Evolutionary conservation across 2,329 filamentous ascomycete species (phyloP).

Genomic region (Graphilbum fragrans): DNA sequence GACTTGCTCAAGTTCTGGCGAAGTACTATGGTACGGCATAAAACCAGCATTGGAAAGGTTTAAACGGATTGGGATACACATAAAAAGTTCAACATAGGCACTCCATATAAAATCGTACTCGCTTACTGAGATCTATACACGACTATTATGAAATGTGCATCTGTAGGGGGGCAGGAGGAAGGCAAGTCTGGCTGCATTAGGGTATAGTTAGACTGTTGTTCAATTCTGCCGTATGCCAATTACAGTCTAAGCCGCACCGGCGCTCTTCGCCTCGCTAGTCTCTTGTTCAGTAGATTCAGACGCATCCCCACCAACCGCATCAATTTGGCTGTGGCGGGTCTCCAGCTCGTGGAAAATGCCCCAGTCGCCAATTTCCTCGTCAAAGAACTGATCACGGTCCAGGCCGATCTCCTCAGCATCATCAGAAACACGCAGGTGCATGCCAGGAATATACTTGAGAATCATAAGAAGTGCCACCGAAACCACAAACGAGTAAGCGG

Average conservation of each 20-base stretch:
- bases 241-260: neutral
- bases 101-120: no score
- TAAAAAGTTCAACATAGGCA: no score
- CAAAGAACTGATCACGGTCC: constrained; percentile 36
- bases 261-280: neutral
- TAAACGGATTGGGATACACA: no score
- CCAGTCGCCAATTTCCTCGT: constrained; percentile 21
- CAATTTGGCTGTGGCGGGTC: neutral
- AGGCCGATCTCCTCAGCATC: constrained; percentile 42
- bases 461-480: constrained; percentile 39
- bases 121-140: no score
- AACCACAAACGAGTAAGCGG: constrained; percentile 40
- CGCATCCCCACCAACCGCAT: neutral
- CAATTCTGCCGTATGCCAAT: no score
- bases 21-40: no score
- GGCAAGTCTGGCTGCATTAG: no score
- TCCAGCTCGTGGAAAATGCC: neutral
- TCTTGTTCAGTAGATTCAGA: neutral
- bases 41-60: no score
- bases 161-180: no score
- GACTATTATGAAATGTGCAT: no score
- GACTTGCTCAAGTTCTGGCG: constrained; percentile 3
- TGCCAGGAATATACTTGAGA: constrained; percentile 44
- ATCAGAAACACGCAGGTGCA: constrained; percentile 40
- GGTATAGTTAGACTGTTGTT: no score